A percentile compares a stretch with the other conserved stretches of the same genome.
phyloP scores from a whole-genome alignment of 1,284 basidiomycete species.

The Anthracocystis walkeri region DNA sequence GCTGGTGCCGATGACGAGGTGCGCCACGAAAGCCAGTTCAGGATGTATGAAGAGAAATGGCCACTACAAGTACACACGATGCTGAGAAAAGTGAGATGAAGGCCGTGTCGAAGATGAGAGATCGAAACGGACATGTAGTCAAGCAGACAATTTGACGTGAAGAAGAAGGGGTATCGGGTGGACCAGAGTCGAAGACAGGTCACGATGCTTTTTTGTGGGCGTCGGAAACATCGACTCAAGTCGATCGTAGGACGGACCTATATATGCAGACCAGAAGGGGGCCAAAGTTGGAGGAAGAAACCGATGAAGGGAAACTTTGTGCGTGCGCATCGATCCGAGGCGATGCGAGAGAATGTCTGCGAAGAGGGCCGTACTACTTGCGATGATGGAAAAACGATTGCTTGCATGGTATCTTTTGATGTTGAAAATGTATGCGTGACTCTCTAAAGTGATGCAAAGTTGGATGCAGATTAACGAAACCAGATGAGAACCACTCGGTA shows the following conservation, averaged over 20 bases:
- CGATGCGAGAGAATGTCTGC: constrained; percentile 32
- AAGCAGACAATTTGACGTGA: constrained; percentile 47
- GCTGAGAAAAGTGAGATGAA: constrained; percentile 21
- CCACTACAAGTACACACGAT: constrained; percentile 50
- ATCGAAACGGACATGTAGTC: neutral
- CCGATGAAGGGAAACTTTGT: constrained; percentile 4
- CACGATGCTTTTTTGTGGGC: constrained; percentile 23
- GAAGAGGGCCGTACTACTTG: constrained; percentile 43
- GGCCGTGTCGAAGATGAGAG: constrained; percentile 6
- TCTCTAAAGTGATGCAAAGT: constrained; percentile 49
- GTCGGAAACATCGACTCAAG: constrained; percentile 23
- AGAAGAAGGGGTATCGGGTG: constrained; percentile 28
- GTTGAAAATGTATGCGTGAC: constrained; percentile 28
- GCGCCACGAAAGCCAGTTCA: neutral
- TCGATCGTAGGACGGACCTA: constrained; percentile 39
- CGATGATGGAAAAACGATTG: constrained; percentile 27
- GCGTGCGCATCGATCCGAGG: constrained; percentile 13
- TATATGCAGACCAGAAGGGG: constrained; percentile 30
- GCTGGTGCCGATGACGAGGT: neutral
- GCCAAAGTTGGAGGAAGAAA: constrained; percentile 13
- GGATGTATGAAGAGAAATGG: constrained; percentile 7
- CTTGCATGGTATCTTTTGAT: constrained; percentile 52
- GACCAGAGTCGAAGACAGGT: constrained; percentile 31
- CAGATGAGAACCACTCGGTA: constrained; percentile 44
- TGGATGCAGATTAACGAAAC: constrained; percentile 51